Evolutionary conservation across 1,284 basidiomycete species (phyloP).

Genomic region (Ceratobasidium theobromae): DNA sequence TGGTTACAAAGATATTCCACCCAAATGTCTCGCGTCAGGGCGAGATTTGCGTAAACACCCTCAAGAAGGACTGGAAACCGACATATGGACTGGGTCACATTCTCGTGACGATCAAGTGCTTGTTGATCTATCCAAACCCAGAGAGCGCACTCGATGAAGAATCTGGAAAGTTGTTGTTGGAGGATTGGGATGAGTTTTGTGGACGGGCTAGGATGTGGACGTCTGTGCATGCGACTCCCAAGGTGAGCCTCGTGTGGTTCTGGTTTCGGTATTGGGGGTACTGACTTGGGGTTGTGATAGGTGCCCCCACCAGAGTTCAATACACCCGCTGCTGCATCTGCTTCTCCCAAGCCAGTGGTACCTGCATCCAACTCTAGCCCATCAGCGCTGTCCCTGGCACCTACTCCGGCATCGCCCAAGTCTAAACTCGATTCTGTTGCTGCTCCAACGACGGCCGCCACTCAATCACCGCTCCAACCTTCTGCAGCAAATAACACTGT

Average conservation of each 20-base stretch:
- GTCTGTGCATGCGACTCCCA: conserved; percentile 79
- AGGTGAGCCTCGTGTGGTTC: conserved; percentile 39
- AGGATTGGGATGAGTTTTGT: conserved; percentile 85
- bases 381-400: conserved; percentile 36
- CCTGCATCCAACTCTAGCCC: conserved; percentile 31
- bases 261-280: background rate
- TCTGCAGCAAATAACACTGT: conserved; percentile 49
- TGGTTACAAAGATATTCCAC: conserved; percentile 93
- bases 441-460: conserved; percentile 1
- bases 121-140: conserved; percentile 94
- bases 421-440: conserved; percentile 17
- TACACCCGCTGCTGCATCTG: conserved; percentile 38
- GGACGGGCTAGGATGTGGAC: conserved; percentile 79
- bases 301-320: conserved; percentile 69
- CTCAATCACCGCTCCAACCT: conserved; percentile 44
- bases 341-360: conserved; percentile 18
- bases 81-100: conserved; percentile 91
- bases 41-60: conserved; percentile 95
- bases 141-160: conserved; percentile 95
- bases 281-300: conserved; percentile 39
- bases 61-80: conserved; percentile 96
- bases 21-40: conserved; percentile 88
- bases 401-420: conserved; percentile 21
- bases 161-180: conserved; percentile 85
- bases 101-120: conserved; percentile 87